These are phyloP conservation scores for Sphaerulina vaccinii DNA, from an alignment of 2,329 filamentous ascomycete genomes.

Conservation along the genomic window DNA sequence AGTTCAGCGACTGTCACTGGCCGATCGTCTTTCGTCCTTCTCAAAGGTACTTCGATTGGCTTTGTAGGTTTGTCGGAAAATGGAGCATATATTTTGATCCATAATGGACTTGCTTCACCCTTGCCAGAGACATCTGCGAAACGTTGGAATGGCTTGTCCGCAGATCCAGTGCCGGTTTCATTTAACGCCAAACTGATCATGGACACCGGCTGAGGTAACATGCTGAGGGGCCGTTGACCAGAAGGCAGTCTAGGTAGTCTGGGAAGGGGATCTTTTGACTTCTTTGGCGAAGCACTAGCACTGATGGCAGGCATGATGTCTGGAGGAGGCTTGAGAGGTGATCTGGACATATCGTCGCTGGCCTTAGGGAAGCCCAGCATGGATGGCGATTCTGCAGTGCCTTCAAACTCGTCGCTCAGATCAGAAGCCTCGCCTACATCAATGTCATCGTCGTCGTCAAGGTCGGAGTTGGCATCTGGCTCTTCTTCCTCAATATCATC, in stretches of 20 bases:
- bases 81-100: conserved; percentile 73
- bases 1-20: conserved; percentile 73
- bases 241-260: conserved; percentile 67
- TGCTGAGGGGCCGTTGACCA: conserved; percentile 65
- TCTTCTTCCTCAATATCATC: conserved; percentile 45
- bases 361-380: conserved; percentile 63
- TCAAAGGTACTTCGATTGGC: conserved; percentile 69
- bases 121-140: conserved; percentile 76
- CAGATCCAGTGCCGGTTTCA: conserved; percentile 50
- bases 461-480: conserved; percentile 35
- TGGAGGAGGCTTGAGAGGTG: conserved; percentile 45
- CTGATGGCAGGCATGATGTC: conserved; percentile 45
- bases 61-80: conserved; percentile 65
- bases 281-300: conserved; percentile 54
- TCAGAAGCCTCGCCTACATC: conserved; percentile 41
- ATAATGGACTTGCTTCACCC: conserved; percentile 72
- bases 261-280: conserved; percentile 56
- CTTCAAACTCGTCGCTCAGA: conserved; percentile 57
- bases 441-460: conserved; percentile 41
- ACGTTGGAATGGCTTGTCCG: conserved; percentile 68
- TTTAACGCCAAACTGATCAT: conserved; percentile 58
- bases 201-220: conserved; percentile 69
- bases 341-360: conserved; percentile 51
- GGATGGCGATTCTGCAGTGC: conserved; percentile 65
- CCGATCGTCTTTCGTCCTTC: conserved; percentile 67